Percentiles rank a stretch among this genome's conserved stretches.
These are phyloP conservation scores for Gyromitra esculenta DNA, from an alignment of 2,329 filamentous ascomycete genomes.

Conservation along the genomic window DNA sequence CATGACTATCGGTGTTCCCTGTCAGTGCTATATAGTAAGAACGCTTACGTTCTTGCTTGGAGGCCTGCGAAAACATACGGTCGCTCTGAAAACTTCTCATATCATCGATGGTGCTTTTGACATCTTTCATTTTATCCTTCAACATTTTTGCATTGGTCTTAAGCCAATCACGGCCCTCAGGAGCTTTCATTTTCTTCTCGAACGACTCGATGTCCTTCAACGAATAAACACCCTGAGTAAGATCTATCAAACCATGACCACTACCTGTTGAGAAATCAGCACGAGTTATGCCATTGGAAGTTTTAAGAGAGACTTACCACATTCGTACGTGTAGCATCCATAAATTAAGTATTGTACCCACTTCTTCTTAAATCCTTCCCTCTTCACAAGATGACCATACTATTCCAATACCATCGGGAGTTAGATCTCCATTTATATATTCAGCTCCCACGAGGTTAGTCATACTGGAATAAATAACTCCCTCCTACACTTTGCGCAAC, in stretches of 20 bases:
- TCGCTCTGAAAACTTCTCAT: background rate
- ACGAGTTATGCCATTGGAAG: background rate
- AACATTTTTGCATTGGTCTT: background rate
- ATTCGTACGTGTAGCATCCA: background rate
- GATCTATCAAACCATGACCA: background rate
- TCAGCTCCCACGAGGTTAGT: background rate
- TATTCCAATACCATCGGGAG: background rate
- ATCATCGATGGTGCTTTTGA: background rate
- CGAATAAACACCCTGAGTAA: background rate
- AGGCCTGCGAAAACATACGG: background rate
- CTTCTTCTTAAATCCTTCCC: background rate
- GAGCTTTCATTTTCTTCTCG: slow-evolving; percentile 8
- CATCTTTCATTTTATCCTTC: background rate
- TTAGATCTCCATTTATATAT: background rate
- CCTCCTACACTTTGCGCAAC: background rate
- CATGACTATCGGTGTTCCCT: background rate
- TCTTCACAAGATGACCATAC: background rate
- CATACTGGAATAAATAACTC: background rate
- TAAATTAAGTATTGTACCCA: background rate
- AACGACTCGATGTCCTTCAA: slow-evolving; percentile 8
- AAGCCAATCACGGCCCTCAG: background rate
- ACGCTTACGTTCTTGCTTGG: background rate
- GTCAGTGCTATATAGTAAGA: background rate
- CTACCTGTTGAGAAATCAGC: background rate
- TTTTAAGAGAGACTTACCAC: background rate